A percentile compares a stretch with the other conserved stretches of the same genome.
Conservation (phyloP, 345 rosid species). For the Gossypium ekmanianum region DNA sequence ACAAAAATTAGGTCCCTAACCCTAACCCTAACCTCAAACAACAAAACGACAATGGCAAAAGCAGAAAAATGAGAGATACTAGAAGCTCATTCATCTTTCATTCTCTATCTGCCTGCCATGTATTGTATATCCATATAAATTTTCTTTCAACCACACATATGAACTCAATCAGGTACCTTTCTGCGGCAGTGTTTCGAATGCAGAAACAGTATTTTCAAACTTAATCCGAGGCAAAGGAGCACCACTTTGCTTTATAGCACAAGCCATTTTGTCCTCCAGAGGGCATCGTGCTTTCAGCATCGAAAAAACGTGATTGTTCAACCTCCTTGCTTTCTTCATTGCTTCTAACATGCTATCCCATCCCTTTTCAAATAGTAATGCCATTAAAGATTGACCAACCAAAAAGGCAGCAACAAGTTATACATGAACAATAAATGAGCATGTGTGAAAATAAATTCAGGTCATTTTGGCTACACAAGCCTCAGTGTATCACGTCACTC, state of each 20-base stretch:
- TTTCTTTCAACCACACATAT: neutral
- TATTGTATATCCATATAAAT: neutral
- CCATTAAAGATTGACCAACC: neutral
- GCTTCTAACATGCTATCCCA: conserved; percentile 91
- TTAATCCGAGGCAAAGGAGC: conserved; percentile 54
- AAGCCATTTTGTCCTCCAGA: conserved; percentile 89
- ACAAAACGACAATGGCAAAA: neutral
- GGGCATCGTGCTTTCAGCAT: conserved; percentile 99
- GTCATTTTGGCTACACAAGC: neutral
- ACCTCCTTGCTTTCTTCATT: conserved; percentile 92
- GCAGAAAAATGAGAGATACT: neutral
- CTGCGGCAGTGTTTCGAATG: conserved; percentile 91
- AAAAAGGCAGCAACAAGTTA: neutral
- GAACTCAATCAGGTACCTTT: conserved; percentile 48
- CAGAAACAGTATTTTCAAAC: conserved; percentile 95
- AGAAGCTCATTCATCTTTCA: neutral
- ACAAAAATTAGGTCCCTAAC: neutral
- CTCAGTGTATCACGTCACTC: neutral
- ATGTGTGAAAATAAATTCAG: neutral
- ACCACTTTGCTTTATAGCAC: conserved; percentile 95
- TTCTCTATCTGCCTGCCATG: neutral
- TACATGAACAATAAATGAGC: neutral
- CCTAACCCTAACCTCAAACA: neutral
- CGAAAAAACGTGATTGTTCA: conserved; percentile 96
- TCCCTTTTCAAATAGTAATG: conserved; percentile 43